Base-by-base conservation (phyloP, 2,329 filamentous ascomycete genomes). In the Akanthomyces muscarius region DNA sequence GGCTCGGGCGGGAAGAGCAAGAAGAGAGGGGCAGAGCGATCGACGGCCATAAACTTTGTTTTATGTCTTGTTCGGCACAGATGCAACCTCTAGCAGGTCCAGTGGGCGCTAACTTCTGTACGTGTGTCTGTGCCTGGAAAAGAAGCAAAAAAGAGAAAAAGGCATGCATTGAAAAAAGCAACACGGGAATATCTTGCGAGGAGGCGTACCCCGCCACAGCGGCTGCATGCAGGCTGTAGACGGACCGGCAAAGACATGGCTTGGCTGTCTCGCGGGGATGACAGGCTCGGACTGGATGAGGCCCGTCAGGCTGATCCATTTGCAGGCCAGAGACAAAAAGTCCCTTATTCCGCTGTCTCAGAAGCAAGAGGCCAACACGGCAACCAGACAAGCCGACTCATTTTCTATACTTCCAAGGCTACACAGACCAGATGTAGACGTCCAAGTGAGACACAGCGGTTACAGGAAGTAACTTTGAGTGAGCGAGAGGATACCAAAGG, bases 201-300 rank as follows among this genome's bases (percentile, higher is more conserved):
- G 14, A 11, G 52, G 38, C 52, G 36, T 44, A 41, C 55, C 55
- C 55, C 44, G 44, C 55, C 44, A 23, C 44, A 47, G 55, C 55
- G 55, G 55, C 55, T 58, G 55, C 55, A 56, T 30, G 54, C 55
- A 41, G 36, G 44, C 55, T 58, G 55, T 28, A 50, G 55, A 58
- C 55, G 33, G 55, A 25, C 55, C 30, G 55, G 28, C 25, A 56
- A 25, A 50, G 45, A 58, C 55, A 58, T 58, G 55, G 55, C 55
- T 36, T 25, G 44, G 16, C 8, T n/a, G 55, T 50, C 44, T 50
- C 44, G 44, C 44, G 55, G 55, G 55, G 44, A n/a, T 48, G 55
- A 14, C 44, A 41, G 33, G 55, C 44, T 50, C 33, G 33, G 36
- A 10, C 4, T n/a, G 47, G 57, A 5, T 30, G 33, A 36, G 33